Evolutionary conservation across 768 basidiomycete species (phyloP).

Genomic region (Russula lepida): DNA sequence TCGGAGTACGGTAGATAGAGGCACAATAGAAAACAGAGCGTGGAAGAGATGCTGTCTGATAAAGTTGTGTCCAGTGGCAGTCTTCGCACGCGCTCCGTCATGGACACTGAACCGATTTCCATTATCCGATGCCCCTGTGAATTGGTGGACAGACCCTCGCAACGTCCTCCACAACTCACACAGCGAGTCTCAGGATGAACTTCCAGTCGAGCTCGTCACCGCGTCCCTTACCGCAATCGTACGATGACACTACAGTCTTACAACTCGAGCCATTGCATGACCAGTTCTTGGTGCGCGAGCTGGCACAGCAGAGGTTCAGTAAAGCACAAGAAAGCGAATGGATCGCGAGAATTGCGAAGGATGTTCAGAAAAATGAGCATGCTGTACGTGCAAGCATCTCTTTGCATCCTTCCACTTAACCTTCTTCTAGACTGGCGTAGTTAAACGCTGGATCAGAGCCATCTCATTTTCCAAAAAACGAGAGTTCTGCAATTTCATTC

Average conservation of each 20-base stretch:
- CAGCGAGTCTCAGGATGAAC: background rate
- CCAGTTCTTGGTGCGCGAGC: constrained; percentile 2
- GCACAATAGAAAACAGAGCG: background rate
- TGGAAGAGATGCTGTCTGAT: background rate
- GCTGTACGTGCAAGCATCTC: constrained; percentile 2
- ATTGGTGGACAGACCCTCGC: background rate
- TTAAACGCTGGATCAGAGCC: constrained; percentile 5
- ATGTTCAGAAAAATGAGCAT: background rate
- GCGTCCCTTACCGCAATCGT: background rate
- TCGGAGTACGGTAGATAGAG: background rate
- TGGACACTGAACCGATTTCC: background rate
- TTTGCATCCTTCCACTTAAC: background rate
- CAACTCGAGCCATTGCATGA: background rate
- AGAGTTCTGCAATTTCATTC: constrained; percentile 1
- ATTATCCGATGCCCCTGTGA: background rate
- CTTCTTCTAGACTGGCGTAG: background rate
- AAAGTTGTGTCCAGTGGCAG: background rate
- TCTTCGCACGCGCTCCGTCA: background rate
- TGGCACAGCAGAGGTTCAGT: background rate
- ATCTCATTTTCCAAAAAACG: constrained; percentile 4
- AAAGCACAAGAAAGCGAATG: constrained; percentile 8
- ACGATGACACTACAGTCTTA: background rate
- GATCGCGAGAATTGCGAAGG: background rate
- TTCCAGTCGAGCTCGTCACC: background rate
- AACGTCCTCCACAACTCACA: background rate